Evolutionary conservation across 148 eudicot genomes (phyloP).

Genomic region (Cornus controversa): DNA sequence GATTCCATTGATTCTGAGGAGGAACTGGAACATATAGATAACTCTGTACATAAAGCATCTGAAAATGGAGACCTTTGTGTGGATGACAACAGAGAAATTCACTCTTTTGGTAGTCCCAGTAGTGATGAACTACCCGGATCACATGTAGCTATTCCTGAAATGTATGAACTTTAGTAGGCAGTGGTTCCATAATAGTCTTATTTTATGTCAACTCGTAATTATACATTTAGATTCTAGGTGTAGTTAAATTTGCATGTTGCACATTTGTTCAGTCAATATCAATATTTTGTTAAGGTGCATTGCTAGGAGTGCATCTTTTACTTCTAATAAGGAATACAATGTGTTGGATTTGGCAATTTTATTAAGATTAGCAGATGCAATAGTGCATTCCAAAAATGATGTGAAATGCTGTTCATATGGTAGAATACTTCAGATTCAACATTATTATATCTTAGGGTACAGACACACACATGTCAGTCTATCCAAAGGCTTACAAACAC

Average conservation of each 20-base stretch:
- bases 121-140: conserved; percentile 22
- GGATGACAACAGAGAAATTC: conserved; percentile 15
- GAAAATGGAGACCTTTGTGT: conserved; percentile 15
- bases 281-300: neutral
- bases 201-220: neutral
- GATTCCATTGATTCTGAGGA: conserved; percentile 15
- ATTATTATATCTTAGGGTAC: neutral
- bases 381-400: neutral
- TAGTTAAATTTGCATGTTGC: neutral
- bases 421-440: neutral
- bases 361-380: neutral
- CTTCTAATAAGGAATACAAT: neutral
- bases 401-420: neutral
- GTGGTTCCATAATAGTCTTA: neutral
- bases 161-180: conserved; percentile 13
- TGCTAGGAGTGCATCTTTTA: neutral
- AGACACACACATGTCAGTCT: neutral
- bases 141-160: conserved; percentile 10
- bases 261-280: neutral
- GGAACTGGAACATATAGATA: neutral
- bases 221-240: neutral
- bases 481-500: neutral
- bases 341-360: neutral
- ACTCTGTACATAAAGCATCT: conserved; percentile 17
- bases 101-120: conserved; percentile 17